A percentile compares a stretch with the other conserved stretches of the same genome.
Conservation (phyloP, 371 early-diverging fungal genomes). For the Actinomortierella wolfii region DNA sequence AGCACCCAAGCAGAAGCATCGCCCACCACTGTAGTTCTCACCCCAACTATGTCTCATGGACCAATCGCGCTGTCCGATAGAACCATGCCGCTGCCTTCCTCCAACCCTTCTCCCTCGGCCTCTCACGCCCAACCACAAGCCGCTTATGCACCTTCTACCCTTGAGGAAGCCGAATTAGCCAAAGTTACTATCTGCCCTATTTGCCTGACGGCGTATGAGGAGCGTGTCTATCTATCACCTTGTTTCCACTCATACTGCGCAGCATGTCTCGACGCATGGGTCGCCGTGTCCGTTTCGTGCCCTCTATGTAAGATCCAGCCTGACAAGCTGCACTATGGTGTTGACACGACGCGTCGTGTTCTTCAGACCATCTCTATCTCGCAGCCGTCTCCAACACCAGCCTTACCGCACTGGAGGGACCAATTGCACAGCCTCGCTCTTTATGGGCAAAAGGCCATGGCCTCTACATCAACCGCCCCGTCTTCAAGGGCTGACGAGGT, state of each 20-base stretch:
- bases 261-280: conserved; percentile 63
- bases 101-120: too few relatives aligned
- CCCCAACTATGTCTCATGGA: too few relatives aligned
- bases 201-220: conserved; percentile 54
- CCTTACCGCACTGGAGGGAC: not conserved
- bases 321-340: conserved; percentile 29
- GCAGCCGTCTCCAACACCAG: not conserved
- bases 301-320: conserved; percentile 59
- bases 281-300: conserved; percentile 55
- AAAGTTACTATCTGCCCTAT: conserved; percentile 52
- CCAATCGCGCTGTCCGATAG: too few relatives aligned
- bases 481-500: not conserved
- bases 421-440: not conserved
- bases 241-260: conserved; percentile 72
- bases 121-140: too few relatives aligned
- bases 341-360: conserved; percentile 27
- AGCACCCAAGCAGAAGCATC: too few relatives aligned
- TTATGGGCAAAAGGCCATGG: not conserved
- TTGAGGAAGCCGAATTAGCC: too few relatives aligned
- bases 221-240: conserved; percentile 57
- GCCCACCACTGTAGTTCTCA: too few relatives aligned
- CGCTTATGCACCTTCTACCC: too few relatives aligned
- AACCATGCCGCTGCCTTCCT: too few relatives aligned
- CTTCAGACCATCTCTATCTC: conserved; percentile 21
- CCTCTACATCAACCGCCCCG: not conserved